Evolutionary conservation across 2,329 filamentous ascomycete species (phyloP), one percentile per base, ranked within the genome.

Genomic region (Teratosphaeria epicoccoides): DNA sequence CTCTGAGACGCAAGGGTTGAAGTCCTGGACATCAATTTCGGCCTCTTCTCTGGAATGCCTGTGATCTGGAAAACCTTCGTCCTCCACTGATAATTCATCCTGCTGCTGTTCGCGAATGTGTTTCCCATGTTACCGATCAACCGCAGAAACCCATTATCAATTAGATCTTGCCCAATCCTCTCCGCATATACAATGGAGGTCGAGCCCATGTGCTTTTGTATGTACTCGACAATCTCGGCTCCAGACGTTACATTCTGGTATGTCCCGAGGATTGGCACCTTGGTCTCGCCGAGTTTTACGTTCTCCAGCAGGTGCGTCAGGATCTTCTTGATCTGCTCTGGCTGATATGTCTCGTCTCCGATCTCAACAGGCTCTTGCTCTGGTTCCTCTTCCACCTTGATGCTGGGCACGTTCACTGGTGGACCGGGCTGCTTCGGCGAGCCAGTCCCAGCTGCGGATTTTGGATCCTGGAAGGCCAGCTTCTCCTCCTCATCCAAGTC

Each of bases 401-500:
- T 95, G 66, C 89, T 90, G 44, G 87, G 87, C 40, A 88, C 85
- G 29, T 43, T 75, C 67, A 82, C 76, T 37, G 50, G 29, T 37
- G 33, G 33, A 24, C 23, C 51, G 56, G 76, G 59, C 66, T 76
- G 59, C 66, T 76, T 69, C 51, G 76, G 72, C 68, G 79, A 76
- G 63, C 71, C 67, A 2, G 62, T 58, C 7, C 68, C 65, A 17
- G 64, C 67, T 55, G 76, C 71, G 49, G 67, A 76, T 55, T 79
- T 76, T 4, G 89, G 88, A 59, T 90, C 88, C 69, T 95, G 89
- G 71, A 98, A 98, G 37, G 90, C 93, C 51, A 98, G 79, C 72
- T 98, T 97, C 70, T 96, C 95, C 75, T 98, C 94, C 71, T 98
- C 93, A 68, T 98, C 93, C 55, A 97, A 74, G 66, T 98, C 93